Base-by-base conservation (phyloP, 345 rosid species). In the Viola odorata region DNA sequence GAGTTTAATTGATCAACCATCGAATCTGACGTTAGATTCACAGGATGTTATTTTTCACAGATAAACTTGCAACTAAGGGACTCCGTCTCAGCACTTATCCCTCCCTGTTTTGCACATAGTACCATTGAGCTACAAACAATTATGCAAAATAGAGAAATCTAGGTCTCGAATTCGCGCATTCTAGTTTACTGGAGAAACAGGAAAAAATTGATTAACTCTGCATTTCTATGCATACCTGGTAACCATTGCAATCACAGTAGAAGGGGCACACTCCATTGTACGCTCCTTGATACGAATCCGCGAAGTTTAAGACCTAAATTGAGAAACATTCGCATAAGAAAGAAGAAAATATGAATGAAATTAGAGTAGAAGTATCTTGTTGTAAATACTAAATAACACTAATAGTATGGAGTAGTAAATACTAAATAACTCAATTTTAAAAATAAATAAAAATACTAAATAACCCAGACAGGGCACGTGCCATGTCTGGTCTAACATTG, bases 191-290 rank as follows among this genome's bases (percentile, higher is more conserved):
- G 11, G 7, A 42, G 7, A 42, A 42, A 44, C 47, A 44, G 9
- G 7, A 44, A 9, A 12, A 45, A 45, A 32, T 37, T 12, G 50
- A 32, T 12, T 41, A n/a, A 51, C 32, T 62, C 32, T 16, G 47
- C 8, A 54, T 54, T 14, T 38, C 23, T 13, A 16, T 7, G 10
- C 14, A 11, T 48, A 59, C 74, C 74, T 70, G 61, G 37, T 64
- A 70, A 57, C 74, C 74, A 53, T 61, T 58, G 60, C 3, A 70
- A 45, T 70, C 69, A 12, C 69, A 70, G 69, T 70, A 70, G 14
- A 70, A 70, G 0, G 74, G 69, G 54, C 74, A 70, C 37, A 63
- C 74, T 64, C 64, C 54, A 8, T 64, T 70, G 14, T 70, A 70
- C 1, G 69, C 58, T 38, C 74, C 74, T 12, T 69, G 69, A 42